A percentile compares a stretch with the other conserved stretches of the same genome.
Conservation (phyloP, 495 filamentous ascomycete species). For the Penicillium paradoxum region DNA sequence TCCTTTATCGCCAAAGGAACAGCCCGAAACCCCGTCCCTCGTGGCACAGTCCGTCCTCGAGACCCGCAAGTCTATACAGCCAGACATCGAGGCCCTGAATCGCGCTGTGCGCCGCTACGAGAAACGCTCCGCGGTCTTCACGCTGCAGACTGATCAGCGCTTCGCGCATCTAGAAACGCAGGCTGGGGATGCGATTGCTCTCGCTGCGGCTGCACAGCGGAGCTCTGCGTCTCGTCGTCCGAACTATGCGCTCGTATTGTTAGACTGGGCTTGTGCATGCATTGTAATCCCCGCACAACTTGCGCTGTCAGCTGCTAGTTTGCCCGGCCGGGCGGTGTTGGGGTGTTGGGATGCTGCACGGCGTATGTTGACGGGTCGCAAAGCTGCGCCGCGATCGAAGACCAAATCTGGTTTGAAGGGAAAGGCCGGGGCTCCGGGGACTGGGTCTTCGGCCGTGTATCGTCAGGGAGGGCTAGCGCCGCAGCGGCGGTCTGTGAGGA, state of each 20-base stretch:
- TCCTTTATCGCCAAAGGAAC: neutral
- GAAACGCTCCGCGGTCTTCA: constrained; percentile 70
- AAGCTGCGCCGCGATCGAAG: constrained; percentile 3
- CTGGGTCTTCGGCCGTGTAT: neutral
- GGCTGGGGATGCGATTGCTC: constrained; percentile 68
- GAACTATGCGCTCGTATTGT: constrained; percentile 19
- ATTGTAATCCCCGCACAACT: constrained; percentile 28
- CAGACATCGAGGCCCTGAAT: constrained; percentile 83
- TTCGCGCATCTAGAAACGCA: constrained; percentile 64
- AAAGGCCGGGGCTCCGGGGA: neutral
- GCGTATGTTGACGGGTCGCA: constrained; percentile 7
- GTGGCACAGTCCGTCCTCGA: constrained; percentile 52
- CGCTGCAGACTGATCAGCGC: constrained; percentile 69
- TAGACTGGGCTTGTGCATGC: constrained; percentile 28
- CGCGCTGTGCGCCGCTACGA: constrained; percentile 92
- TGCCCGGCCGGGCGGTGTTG: constrained; percentile 22
- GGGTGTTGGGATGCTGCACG: constrained; percentile 15
- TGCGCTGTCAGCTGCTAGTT: constrained; percentile 16
- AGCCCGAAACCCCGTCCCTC: constrained; percentile 24
- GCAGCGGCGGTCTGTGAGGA: neutral
- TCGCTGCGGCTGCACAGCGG: constrained; percentile 71
- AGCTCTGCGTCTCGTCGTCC: constrained; percentile 14
- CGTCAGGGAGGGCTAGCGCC: neutral
- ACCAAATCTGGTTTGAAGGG: constrained; percentile 10
- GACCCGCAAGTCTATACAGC: constrained; percentile 60